phyloP scores from a whole-genome alignment of 768 basidiomycete genomes.

The Cyclocybe cylindracea region DNA sequence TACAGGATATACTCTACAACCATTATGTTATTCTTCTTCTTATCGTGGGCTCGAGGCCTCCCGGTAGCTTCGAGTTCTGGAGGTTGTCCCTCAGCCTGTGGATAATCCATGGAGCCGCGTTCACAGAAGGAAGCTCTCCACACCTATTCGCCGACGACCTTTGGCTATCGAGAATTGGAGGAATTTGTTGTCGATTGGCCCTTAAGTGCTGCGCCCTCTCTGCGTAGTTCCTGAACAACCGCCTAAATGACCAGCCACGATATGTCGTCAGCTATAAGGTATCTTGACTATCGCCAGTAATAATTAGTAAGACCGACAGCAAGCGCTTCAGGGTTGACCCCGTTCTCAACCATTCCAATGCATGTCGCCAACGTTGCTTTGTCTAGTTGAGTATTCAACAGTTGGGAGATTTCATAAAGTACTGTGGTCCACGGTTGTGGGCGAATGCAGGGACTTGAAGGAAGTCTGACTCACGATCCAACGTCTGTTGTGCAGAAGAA shows the following conservation, averaged over 20 bases:
- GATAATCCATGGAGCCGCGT: too few species aligned
- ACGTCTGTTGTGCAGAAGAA: constrained; percentile 65
- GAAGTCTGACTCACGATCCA: constrained; percentile 56
- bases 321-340: constrained; percentile 89
- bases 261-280: constrained; percentile 12
- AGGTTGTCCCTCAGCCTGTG: too few species aligned
- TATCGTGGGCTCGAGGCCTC: too few species aligned
- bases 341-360: constrained; percentile 89
- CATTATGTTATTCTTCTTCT: too few species aligned
- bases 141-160: background rate
- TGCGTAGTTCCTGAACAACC: constrained; percentile 80
- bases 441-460: background rate
- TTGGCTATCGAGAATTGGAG: constrained; percentile 5
- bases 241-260: constrained; percentile 45
- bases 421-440: constrained; percentile 43
- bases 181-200: constrained; percentile 22
- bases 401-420: constrained; percentile 84
- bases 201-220: constrained; percentile 56
- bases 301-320: constrained; percentile 54
- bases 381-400: constrained; percentile 85
- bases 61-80: too few species aligned
- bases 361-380: constrained; percentile 92
- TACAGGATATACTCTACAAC: too few species aligned
- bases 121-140: too few species aligned
- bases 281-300: background rate